Evolutionary conservation across 345 rosid species (phyloP), one percentile per base, ranked within the genome.

Genomic region (Bruguiera sexangula): DNA sequence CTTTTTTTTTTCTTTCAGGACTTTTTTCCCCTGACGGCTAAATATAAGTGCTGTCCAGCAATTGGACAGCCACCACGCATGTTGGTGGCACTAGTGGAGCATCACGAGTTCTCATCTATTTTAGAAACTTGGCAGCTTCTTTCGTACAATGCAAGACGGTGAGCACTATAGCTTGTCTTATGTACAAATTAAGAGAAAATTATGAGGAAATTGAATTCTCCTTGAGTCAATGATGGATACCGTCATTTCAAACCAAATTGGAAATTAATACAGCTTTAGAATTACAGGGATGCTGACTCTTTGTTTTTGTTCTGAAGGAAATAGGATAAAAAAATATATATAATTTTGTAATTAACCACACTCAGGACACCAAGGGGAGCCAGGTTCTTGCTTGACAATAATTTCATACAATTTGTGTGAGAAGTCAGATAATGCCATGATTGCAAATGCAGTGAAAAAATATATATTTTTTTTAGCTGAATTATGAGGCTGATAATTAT

Each of bases 111-210:
- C 27, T 13, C 22, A 13, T 55, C 15, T 69, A n/a, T 76, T 73
- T 68, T 39, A 36, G 75, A 62, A 75, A 72, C 60, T 63, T 61
- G 53, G 54, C 72, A 6, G 37, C 37, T 8, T 69, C 20, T 73
- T 66, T 52, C 69, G 60, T 72, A 34, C 46, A 11, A 39, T 10
- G 60, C 37, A 36, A 50, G 67, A 31, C 29, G 27, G 13, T 56
- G 72, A 68, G 13, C 59, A n/a, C 22, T 8, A 34, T 7, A 59
- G 36, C 71, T 62, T 70, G 26, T 52, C 65, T 51, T 52, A 5
- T 69, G 29, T 55, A 55, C 15, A 26, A 20, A 58, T 29, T 50
- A 30, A 29, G 8, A 34, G 62, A 36, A 36, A 34, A 15, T 22
- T 54, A 50, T 67, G 26, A 68, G 62, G 6, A 54, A 24, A 55